Evolutionary conservation across 1,284 basidiomycete genomes (phyloP), one percentile per base, ranked within the genome.

Genomic region (Puccinia novopanici): DNA sequence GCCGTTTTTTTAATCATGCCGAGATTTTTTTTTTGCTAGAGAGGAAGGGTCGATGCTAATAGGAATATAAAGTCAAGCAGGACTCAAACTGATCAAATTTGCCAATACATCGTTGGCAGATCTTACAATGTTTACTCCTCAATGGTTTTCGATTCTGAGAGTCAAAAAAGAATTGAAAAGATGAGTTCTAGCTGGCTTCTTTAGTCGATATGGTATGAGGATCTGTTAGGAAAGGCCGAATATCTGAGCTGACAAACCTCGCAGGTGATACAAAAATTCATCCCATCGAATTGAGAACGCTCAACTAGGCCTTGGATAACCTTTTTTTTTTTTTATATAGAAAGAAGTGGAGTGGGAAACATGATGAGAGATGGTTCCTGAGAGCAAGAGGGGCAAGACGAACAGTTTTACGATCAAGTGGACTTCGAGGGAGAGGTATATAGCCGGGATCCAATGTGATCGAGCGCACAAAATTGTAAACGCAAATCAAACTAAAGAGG

Each of bases 211-310:
- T 34, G 34, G 34, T 34, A 34, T 34, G 34, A 34, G 4, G 34
- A 34, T 34, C 34, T 1, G 34, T 34, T 34, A 34, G 34, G 48
- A 19, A 54, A 27, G 37, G 42, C 45, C 17, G 24, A 42, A 59
- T 10, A 15, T 40, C 10, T 61, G 40, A 45, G 10, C 1, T 65
- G 8, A 74, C 88, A 65, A 82, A 90, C 91, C 92, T 99, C 93
- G 87, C 96, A 99, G 75, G 91, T 89, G 75, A 98, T 92, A 85
- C 97, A 99, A 86, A 97, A 98, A 15, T 93, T 94, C 84, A 95
- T 93, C 0, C 96, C 95, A 86, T 98, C 98, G 42, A 99, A 87
- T 42, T 91, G 88, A 3, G 94, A 94, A 83, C 92, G 90, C 22
- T 92, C 92, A 15, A 94, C 93, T 22, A 99, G 88, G 40, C 94